Evolutionary conservation across 108 stramenopile species (phyloP).

Genomic region (Cyclotella baltica): DNA sequence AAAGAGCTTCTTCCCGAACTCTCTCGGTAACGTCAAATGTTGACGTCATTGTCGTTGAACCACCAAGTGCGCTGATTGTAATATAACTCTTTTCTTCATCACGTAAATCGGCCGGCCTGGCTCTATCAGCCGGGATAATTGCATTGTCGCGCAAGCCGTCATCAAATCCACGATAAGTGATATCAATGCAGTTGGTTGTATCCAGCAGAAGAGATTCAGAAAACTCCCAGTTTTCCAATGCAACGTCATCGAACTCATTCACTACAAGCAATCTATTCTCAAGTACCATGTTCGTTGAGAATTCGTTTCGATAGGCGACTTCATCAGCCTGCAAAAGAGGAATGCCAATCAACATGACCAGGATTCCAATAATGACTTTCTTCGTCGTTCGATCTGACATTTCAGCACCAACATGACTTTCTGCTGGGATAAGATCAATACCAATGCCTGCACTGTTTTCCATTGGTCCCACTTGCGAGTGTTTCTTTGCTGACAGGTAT

Average conservation of each 20-base stretch:
- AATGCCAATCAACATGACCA: conserved; percentile 61
- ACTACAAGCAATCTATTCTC: conserved; percentile 34
- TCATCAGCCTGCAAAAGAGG: conserved; percentile 53
- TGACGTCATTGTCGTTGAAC: conserved; percentile 40
- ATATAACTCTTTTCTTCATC: conserved; percentile 32
- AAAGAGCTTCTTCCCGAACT: conserved; percentile 46
- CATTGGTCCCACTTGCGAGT: background rate
- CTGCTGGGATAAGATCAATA: conserved; percentile 30
- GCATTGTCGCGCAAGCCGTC: conserved; percentile 25
- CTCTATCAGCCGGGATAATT: conserved; percentile 41
- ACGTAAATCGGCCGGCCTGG: conserved; percentile 31
- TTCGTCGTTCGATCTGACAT: conserved; percentile 71
- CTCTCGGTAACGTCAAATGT: conserved; percentile 40
- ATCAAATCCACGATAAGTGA: conserved; percentile 48
- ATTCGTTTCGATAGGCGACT: conserved; percentile 51
- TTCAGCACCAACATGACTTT: conserved; percentile 62
- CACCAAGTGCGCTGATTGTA: conserved; percentile 22
- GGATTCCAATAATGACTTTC: conserved; percentile 61
- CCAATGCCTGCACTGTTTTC: conserved; percentile 3
- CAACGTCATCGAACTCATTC: conserved; percentile 12
- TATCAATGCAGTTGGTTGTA: conserved; percentile 44
- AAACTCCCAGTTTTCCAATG: conserved; percentile 36
- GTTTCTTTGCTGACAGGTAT: conserved; percentile 47
- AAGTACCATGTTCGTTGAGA: conserved; percentile 51
- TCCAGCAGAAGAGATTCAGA: conserved; percentile 47